Evolutionary conservation across 345 rosid species (phyloP).

Genomic region (Gossypium raimondii): DNA sequence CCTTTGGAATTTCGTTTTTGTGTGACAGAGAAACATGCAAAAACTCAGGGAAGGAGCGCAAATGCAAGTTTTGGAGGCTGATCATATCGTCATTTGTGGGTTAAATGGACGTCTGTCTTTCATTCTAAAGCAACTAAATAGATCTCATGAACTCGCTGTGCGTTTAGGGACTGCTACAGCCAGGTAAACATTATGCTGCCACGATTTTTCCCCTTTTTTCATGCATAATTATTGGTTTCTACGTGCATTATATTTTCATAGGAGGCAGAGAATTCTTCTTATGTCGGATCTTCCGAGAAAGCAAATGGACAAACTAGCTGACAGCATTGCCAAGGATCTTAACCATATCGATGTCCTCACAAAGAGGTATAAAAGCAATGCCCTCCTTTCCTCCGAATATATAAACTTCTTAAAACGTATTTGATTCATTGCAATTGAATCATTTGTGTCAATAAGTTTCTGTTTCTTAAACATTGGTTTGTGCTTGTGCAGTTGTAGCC

Average conservation of each 20-base stretch:
- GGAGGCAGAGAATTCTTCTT: conserved; percentile 94
- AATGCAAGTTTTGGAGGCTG: conserved; percentile 83
- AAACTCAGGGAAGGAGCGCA: conserved; percentile 95
- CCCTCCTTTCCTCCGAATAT: background rate
- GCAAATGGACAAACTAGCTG: conserved; percentile 85
- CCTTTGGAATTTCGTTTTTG: conserved; percentile 4
- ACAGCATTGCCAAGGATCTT: conserved; percentile 67
- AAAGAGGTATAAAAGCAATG: conserved; percentile 54
- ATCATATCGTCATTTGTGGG: conserved; percentile 93
- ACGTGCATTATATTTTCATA: conserved; percentile 29
- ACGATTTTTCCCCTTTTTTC: background rate
- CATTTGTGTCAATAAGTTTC: background rate
- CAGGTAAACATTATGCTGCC: conserved; percentile 42
- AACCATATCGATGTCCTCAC: conserved; percentile 83
- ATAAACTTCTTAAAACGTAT: background rate
- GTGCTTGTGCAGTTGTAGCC: conserved; percentile 77
- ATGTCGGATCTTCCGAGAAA: conserved; percentile 95
- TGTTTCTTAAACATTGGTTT: conserved; percentile 14
- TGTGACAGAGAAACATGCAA: conserved; percentile 81
- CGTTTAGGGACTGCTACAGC: conserved; percentile 92
- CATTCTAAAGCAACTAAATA: conserved; percentile 84
- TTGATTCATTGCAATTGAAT: background rate
- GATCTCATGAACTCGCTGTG: conserved; percentile 85
- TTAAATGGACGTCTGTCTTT: conserved; percentile 72
- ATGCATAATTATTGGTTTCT: conserved; percentile 11